phyloP scores from a whole-genome alignment of 805 yeast genomes.

The Yamadazyma insecticola region DNA sequence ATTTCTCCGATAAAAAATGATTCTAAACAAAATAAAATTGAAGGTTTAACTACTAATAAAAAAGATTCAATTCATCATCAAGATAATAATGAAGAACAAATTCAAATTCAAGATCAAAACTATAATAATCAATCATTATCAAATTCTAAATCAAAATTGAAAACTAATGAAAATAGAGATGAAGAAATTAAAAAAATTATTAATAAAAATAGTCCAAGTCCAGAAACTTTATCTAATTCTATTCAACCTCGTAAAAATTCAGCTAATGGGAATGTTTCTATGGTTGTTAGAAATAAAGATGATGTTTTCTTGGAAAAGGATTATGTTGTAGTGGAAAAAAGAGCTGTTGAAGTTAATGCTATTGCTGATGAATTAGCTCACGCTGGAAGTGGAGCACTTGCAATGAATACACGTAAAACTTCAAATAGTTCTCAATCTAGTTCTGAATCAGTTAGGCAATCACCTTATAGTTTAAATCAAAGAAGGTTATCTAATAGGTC shows the following conservation, averaged over 20 bases:
- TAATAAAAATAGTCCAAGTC: constrained; percentile 40
- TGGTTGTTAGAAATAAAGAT: constrained; percentile 19
- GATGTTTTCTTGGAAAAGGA: constrained; percentile 69
- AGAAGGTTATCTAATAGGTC: too few species aligned
- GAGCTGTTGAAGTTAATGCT: constrained; percentile 92
- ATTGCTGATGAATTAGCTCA: constrained; percentile 86
- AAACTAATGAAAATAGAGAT: constrained; percentile 22
- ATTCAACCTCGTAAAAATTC: constrained; percentile 14
- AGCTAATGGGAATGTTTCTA: constrained; percentile 3
- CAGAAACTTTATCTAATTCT: constrained; percentile 24
- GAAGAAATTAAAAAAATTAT: constrained; percentile 44
- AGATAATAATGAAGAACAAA: constrained; percentile 1
- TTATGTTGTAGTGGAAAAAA: constrained; percentile 91
- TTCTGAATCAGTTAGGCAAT: too few species aligned
- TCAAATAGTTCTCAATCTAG: constrained; percentile 21
- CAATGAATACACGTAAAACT: constrained; percentile 33
- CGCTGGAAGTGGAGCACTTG: constrained; percentile 51
- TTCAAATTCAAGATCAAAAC: constrained; percentile 6
- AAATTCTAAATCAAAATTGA: not conserved
- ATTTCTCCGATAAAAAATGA: constrained; percentile 39
- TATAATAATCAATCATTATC: constrained; percentile 1
- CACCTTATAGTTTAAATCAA: too few species aligned
- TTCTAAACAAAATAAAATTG: not conserved
- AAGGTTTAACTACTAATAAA: not conserved
- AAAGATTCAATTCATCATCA: not conserved